Conservation (phyloP, 2,329 filamentous ascomycete genomes). For the Penicillium brevicompactum region DNA sequence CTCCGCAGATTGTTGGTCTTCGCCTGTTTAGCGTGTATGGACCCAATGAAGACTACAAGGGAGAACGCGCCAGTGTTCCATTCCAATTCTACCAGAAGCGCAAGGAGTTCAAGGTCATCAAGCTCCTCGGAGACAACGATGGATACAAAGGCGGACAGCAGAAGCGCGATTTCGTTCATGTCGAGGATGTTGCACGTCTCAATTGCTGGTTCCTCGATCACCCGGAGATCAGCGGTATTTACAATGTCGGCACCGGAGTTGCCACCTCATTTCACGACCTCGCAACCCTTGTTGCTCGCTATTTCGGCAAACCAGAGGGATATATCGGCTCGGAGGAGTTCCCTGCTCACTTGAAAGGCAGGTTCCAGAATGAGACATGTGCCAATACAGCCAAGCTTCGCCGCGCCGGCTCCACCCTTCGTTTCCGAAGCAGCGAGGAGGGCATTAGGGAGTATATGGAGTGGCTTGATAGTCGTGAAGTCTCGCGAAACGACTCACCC, state of each 20-base stretch:
- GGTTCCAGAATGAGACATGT: constrained; percentile 1
- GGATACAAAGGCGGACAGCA: constrained; percentile 5
- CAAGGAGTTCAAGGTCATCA: constrained; percentile 4
- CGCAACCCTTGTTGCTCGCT: neutral
- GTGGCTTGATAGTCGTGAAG: neutral
- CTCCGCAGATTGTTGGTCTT: neutral
- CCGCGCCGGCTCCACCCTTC: neutral
- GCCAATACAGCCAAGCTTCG: constrained; percentile 7
- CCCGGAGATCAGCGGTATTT: constrained; percentile 3
- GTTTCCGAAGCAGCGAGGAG: constrained; percentile 1
- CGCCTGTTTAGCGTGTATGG: constrained; percentile 8
- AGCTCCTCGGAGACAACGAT: constrained; percentile 6
- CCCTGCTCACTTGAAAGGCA: neutral
- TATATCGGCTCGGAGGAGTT: neutral
- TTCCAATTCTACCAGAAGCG: constrained; percentile 4
- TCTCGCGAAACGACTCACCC: too few species aligned
- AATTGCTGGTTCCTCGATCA: constrained; percentile 11
- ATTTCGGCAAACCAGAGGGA: neutral
- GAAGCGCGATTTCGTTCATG: constrained; percentile 6
- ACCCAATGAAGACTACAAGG: neutral
- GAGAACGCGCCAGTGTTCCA: neutral
- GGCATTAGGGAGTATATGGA: constrained; percentile 4
- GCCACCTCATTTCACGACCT: constrained; percentile 3
- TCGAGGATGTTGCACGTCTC: constrained; percentile 6
- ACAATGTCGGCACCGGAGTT: constrained; percentile 6